These are phyloP conservation scores for Cercophora scortea DNA, from an alignment of 495 filamentous ascomycete species.

Conservation along the genomic window DNA sequence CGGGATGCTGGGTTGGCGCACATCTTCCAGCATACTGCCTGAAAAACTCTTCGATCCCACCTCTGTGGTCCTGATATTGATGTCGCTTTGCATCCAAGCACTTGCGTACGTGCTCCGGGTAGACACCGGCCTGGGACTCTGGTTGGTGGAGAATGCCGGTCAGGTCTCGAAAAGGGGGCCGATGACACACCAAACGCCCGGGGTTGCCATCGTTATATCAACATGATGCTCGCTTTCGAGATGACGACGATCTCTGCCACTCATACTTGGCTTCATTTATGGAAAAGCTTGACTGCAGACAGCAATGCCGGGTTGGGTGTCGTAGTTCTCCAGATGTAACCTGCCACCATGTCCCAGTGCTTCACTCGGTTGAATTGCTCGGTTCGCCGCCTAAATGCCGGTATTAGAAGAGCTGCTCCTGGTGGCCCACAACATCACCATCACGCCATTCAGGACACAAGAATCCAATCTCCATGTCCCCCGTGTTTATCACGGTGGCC, in stretches of 20 bases:
- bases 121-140: too few species aligned
- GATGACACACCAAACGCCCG: too few species aligned
- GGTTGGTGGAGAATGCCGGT: background rate
- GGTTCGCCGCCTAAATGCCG: background rate
- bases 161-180: too few species aligned
- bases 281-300: constrained; percentile 1
- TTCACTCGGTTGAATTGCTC: background rate
- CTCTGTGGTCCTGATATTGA: constrained; percentile 3
- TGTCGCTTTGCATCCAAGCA: too few species aligned
- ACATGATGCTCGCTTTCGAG: too few species aligned
- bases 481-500: too few species aligned
- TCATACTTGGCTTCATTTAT: background rate
- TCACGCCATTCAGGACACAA: too few species aligned
- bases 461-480: too few species aligned
- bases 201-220: too few species aligned
- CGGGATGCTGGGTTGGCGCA: constrained; percentile 5
- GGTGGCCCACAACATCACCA: too few species aligned
- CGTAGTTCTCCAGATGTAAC: constrained; percentile 2
- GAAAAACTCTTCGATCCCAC: constrained; percentile 4
- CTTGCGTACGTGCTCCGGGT: too few species aligned
- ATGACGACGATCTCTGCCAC: too few species aligned
- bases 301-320: background rate
- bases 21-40: constrained; percentile 6
- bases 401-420: background rate
- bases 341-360: background rate